A percentile compares a stretch with the other conserved stretches of the same genome.
Evolutionary conservation across 2,329 filamentous ascomycete genomes (phyloP).

Genomic region (Aulographum hederae): DNA sequence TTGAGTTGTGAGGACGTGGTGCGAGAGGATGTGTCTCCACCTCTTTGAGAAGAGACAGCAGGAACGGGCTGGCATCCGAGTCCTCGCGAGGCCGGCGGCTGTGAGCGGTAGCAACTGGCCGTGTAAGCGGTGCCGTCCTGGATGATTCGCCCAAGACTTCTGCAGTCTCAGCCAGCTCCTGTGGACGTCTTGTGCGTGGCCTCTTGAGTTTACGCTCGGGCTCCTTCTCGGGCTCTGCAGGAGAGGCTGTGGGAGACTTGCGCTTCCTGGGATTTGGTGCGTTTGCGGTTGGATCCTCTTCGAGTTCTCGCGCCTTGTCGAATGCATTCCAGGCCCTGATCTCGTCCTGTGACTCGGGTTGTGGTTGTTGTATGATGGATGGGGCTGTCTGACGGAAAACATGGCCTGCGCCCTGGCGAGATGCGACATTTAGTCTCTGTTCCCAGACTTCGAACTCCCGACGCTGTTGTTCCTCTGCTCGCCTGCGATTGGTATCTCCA

Average conservation of each 20-base stretch:
- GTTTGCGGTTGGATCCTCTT: conserved; percentile 17
- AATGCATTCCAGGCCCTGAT: conserved; percentile 77
- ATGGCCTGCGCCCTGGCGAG: conserved; percentile 53
- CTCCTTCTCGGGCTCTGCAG: conserved; percentile 42
- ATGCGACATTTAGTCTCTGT: conserved; percentile 61
- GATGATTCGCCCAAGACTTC: conserved; percentile 8
- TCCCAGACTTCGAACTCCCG: conserved; percentile 58
- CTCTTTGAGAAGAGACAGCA: conserved; percentile 74
- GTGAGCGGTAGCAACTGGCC: conserved; percentile 7
- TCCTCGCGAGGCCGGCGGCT: conserved; percentile 2
- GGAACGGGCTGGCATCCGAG: conserved; percentile 42
- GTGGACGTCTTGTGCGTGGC: conserved; percentile 57
- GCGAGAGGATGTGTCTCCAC: conserved; percentile 39
- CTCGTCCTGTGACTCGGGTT: conserved; percentile 62
- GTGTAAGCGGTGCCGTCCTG: conserved; percentile 22
- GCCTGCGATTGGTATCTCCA: conserved; percentile 2
- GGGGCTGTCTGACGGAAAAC: conserved; percentile 54
- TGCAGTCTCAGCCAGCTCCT: conserved; percentile 28
- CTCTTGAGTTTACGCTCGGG: conserved; percentile 75
- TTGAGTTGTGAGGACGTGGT: conserved; percentile 20
- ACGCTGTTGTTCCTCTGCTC: conserved; percentile 16
- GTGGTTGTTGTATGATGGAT: conserved; percentile 34
- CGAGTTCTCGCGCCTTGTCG: conserved; percentile 60
- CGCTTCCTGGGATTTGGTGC: conserved; percentile 40
- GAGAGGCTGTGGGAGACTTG: conserved; percentile 59